Percentiles rank a stretch among this genome's conserved stretches.
Conservation (phyloP, 2,329 filamentous ascomycete species). For the Aspergillus niger region DNA sequence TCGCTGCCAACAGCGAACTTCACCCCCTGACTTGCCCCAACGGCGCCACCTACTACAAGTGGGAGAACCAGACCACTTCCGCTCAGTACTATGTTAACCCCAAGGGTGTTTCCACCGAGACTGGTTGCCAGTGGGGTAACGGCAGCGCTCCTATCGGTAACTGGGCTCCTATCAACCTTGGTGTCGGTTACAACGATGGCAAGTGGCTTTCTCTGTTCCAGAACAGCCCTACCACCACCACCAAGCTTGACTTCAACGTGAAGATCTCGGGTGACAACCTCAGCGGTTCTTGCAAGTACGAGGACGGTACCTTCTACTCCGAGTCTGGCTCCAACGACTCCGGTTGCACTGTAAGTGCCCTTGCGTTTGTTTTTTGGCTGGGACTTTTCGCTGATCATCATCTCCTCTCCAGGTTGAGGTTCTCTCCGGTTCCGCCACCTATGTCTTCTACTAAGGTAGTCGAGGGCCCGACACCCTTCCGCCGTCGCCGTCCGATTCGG, state of each 20-base stretch:
- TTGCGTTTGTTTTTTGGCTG: constrained; percentile 24
- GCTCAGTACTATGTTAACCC: constrained; percentile 98
- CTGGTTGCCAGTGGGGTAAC: constrained; percentile 77
- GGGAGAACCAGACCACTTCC: constrained; percentile 73
- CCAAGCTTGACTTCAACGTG: constrained; percentile 75
- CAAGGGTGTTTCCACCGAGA: constrained; percentile 63
- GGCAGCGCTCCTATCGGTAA: constrained; percentile 67
- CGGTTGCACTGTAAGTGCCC: constrained; percentile 78
- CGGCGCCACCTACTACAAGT: constrained; percentile 72
- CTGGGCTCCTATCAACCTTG: constrained; percentile 84
- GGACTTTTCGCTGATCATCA: background rate
- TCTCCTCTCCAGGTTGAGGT: constrained; percentile 47
- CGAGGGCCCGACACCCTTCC: constrained; percentile 8
- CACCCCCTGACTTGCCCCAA: constrained; percentile 74
- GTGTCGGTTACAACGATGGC: constrained; percentile 71
- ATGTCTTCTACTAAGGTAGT: constrained; percentile 45
- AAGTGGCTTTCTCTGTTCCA: constrained; percentile 84
- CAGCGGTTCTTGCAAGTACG: constrained; percentile 64
- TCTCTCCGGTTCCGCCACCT: constrained; percentile 52
- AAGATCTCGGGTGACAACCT: constrained; percentile 69
- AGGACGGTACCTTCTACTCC: constrained; percentile 63
- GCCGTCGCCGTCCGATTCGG: constrained; percentile 1
- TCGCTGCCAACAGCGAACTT: constrained; percentile 58
- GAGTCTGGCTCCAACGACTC: constrained; percentile 51
- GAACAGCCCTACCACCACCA: constrained; percentile 73